Conservation (phyloP, 768 basidiomycete genomes). For the Suillus decipiens region DNA sequence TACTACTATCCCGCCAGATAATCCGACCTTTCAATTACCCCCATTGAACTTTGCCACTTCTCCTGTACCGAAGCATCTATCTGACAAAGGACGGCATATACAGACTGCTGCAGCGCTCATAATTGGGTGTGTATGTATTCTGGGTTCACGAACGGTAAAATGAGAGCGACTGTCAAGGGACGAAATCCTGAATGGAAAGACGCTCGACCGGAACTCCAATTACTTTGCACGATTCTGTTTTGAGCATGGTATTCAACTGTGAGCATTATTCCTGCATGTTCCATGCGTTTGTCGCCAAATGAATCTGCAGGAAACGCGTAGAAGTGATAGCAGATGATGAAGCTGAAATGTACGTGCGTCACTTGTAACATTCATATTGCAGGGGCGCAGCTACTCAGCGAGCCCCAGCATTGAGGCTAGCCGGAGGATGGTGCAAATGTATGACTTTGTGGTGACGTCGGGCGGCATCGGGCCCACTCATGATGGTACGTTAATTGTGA, state of each 20-base stretch:
- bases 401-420: constrained; percentile 76
- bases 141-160: background rate
- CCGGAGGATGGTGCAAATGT: constrained; percentile 72
- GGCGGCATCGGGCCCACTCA: constrained; percentile 94
- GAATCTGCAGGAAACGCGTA: constrained; percentile 65
- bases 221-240: constrained; percentile 90
- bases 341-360: constrained; percentile 71
- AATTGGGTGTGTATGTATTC: constrained; percentile 57
- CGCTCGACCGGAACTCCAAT: constrained; percentile 79
- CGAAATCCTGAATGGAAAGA: constrained; percentile 93
- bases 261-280: constrained; percentile 21
- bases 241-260: constrained; percentile 83
- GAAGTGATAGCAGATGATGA: constrained; percentile 93
- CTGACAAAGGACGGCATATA: constrained; percentile 72
- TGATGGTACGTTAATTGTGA: constrained; percentile 55
- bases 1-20: constrained; percentile 3
- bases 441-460: constrained; percentile 89
- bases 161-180: constrained; percentile 48
- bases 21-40: background rate
- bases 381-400: constrained; percentile 6
- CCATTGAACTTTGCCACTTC: constrained; percentile 48
- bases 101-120: constrained; percentile 73
- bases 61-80: constrained; percentile 60
- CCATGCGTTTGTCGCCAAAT: constrained; percentile 17
- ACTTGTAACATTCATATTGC: background rate